Evolutionary conservation across 345 rosid species (phyloP), one percentile per base, ranked within the genome.

Genomic region (Durio zibethinus): DNA sequence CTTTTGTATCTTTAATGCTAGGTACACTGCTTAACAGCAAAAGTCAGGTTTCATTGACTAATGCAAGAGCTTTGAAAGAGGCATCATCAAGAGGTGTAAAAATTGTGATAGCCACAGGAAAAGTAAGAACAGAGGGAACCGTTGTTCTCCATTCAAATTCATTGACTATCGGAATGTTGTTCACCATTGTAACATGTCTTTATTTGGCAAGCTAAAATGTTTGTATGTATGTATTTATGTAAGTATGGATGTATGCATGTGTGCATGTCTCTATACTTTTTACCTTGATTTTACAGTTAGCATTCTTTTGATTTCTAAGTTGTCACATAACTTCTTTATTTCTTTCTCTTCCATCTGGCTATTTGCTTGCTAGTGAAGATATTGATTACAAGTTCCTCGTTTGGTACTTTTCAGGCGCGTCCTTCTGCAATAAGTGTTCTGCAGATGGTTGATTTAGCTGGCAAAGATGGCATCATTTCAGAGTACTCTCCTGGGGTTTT

Each of bases 81-180:
- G 99, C 99, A 42, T 69, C 82, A 71, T 84, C 90, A 75, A 92
- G 95, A 79, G 99, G 98, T 35, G 82, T 96, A 74, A 96, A 91
- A 85, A 93, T 96, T 79, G 90, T 96, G 83, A 87, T 93, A 82
- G 98, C 98, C 61, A 96, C 97, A 16, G 99, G 97, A 83, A 93
- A 92, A 87, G 99, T 91, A 84, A 79, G 89, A 72, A 71, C 53
- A 40, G 63, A 45, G 33, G 43, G 23, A 23, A 59, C 4, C 61
- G 60, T 43, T 45, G 43, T 70, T 72, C 35, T 43, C 57, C 57
- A 53, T 65, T 67, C n/a, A 45, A 7, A 45, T 78, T 76, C 15
- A 18, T 62, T 76, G 62, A 67, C 52, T 47, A 72, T 53, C 36
- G 23, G 57, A 72, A 40, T 53, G 20, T 45, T 23, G 38, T 25